Evolutionary conservation across 2,329 filamentous ascomycete species (phyloP), one percentile per base, ranked within the genome.

Genomic region (Pseudopyrenochaeta lycopersici): DNA sequence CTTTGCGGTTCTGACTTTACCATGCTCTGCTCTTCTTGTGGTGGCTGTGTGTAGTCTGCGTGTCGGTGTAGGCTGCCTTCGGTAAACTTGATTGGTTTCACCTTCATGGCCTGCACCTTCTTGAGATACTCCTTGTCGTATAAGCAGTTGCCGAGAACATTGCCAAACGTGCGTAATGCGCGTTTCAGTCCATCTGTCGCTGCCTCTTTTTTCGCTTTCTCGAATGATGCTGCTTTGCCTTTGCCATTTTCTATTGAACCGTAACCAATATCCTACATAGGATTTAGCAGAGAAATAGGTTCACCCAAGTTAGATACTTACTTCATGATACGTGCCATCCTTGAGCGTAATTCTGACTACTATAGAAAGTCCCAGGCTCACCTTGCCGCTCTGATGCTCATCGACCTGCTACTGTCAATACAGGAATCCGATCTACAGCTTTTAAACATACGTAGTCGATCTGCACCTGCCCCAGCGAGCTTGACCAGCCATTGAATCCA

Each of bases 171-270:
- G 54, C 94, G 85, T 68, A 99, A 74, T 1, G 95, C 87, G 62
- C 95, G 85, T 78, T 99, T 99, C 71, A 99, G 74, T 1, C 88
- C 95, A 77, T 99, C 95, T 9, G 96, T 98, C 2, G 92, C 96
- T 7, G 92, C 96, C 79, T 98, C 93, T 75, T 99, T 99, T 81
- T 98, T 99, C 1, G 95, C 93, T 78, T 99, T 99, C 75, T 99
- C 95, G 69, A 98, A 99, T 0, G 94, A 95, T 46, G 91, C 90
- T 2, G 93, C 94, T 78, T 99, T 99, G 50, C 91, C 90, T 77
- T 94, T 96, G 75, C 89, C 92, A 70, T 99, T 99, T 76, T 98
- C 94, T 65, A 96, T 96, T 63, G 95, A 91, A 7, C 95, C 95
- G 70, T 99, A 99, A 23, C 95, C 95, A 58, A 98, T 90, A 72